Base-by-base conservation (phyloP, 805 yeast genomes). In the Barnettozyma siamensis region DNA sequence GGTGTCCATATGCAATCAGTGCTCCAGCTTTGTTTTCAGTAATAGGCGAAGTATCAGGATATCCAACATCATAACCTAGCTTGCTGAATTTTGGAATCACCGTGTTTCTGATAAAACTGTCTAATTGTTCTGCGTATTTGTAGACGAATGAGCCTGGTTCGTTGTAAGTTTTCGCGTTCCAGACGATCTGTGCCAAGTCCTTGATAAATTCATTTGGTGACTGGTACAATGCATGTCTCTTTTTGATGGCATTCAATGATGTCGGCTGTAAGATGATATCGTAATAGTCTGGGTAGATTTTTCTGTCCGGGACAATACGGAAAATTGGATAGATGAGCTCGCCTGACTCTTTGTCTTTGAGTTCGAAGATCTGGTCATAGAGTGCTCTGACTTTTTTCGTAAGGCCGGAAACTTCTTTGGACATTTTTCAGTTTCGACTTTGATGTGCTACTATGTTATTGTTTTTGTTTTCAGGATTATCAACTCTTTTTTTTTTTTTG, bases 81-180 rank as follows among this genome's bases (percentile, higher is more conserved):
- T 57, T 57, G 34, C 58, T 49, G 37, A 69, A 53, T 18, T 50
- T 55, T 13, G 66, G 62, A 42, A 73, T 53, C 35, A 66, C 48
- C 33, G 60, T 51, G 24, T 66, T 54, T n/a, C 53, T 59, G 23
- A 66, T 56, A 35, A 55, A 70, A n/a, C 63, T 65, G 31, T 70
- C 76, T 15, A 68, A 42, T 5, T 65, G 78, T 1, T 63, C 76
- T 0, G 80, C 96, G 51, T 83, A 84, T 19, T 69, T 69, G 62
- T 83, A 84, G 40, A 84, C 82, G 15, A 67, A 66, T 1, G 88
- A 77, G 12, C 72, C 79, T 47, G 78, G 80, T 43, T 78, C 79
- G 62, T 91, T 91, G 62, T 82, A 91, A 35, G 81, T 75, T 45
- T 86, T 76, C 3, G 97, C 96, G 57, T 91, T 91, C 88, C 95